These are phyloP conservation scores for Astragalus membranaceus DNA, from an alignment of 306 rosid species.

Conservation along the genomic window DNA sequence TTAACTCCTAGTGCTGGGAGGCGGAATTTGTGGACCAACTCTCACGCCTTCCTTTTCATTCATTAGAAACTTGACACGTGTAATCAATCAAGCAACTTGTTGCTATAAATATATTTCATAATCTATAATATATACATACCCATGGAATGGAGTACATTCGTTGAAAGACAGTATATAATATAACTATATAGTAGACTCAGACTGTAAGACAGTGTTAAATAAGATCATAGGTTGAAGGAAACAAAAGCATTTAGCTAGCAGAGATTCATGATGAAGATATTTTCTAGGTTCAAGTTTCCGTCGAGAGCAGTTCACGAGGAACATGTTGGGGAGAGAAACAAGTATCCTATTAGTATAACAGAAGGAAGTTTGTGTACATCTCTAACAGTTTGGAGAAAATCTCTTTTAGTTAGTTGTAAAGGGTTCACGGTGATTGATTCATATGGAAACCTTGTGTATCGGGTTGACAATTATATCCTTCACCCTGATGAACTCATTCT, in stretches of 20 bases:
- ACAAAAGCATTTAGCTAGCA: no score
- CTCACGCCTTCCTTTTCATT: no score
- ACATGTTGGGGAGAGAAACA: conserved; percentile 12
- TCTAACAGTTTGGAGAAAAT: conserved; percentile 81
- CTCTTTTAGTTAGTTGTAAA: conserved; percentile 52
- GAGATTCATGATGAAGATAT: conserved; percentile 31
- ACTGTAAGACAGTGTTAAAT: not conserved
- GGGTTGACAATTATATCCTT: conserved; percentile 67
- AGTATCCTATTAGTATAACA: not conserved
- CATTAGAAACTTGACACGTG: no score
- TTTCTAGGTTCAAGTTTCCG: conserved; percentile 44
- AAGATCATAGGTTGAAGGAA: not conserved
- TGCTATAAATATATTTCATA: no score
- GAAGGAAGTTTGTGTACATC: conserved; percentile 22
- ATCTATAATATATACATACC: no score
- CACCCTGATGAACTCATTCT: conserved; percentile 65
- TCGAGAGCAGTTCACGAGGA: conserved; percentile 65
- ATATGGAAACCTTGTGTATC: conserved; percentile 56
- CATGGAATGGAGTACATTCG: no score
- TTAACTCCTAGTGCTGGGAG: no score
- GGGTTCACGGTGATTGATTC: conserved; percentile 88
- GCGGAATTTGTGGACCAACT: no score
- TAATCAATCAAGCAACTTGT: no score
- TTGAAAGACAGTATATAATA: no score
- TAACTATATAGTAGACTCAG: no score